Evolutionary conservation across 228 moss, liverwort and hornwort species (phyloP).

Genomic region (Sphagnum magellanicum): DNA sequence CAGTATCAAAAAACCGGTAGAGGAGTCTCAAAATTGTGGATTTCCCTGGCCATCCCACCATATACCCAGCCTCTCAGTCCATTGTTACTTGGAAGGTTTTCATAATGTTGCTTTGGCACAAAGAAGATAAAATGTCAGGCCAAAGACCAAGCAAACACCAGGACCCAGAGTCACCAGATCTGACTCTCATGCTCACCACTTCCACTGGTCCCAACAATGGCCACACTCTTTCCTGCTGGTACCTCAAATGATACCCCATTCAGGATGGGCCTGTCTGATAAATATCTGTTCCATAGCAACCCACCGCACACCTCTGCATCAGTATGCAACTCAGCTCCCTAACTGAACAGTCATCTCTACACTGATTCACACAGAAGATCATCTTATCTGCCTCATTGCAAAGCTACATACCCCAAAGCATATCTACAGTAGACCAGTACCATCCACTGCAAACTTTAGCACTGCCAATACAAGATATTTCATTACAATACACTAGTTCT

Average conservation of each 20-base stretch:
- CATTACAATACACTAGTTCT: too few species aligned
- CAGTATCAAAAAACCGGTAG: constrained; percentile 89
- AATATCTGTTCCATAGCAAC: constrained; percentile 42
- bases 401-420: too few species aligned
- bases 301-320: not conserved
- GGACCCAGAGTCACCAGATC: too few species aligned
- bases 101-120: not conserved
- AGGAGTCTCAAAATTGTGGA: constrained; percentile 92
- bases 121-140: not conserved
- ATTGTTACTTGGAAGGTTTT: too few species aligned
- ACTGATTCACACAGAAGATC: not conserved
- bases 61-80: not conserved
- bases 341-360: too few species aligned
- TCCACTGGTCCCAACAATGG: constrained; percentile 98
- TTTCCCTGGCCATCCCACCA: constrained; percentile 52
- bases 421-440: too few species aligned
- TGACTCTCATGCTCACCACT: constrained; percentile 47
- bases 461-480: too few species aligned
- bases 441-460: too few species aligned
- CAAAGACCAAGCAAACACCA: too few species aligned
- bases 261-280: constrained; percentile 64
- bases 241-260: constrained; percentile 91
- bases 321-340: not conserved
- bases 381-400: not conserved
- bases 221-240: constrained; percentile 80